These are phyloP conservation scores for Penicillium sp. DNA, from an alignment of 2,329 filamentous ascomycete genomes.

Conservation along the genomic window DNA sequence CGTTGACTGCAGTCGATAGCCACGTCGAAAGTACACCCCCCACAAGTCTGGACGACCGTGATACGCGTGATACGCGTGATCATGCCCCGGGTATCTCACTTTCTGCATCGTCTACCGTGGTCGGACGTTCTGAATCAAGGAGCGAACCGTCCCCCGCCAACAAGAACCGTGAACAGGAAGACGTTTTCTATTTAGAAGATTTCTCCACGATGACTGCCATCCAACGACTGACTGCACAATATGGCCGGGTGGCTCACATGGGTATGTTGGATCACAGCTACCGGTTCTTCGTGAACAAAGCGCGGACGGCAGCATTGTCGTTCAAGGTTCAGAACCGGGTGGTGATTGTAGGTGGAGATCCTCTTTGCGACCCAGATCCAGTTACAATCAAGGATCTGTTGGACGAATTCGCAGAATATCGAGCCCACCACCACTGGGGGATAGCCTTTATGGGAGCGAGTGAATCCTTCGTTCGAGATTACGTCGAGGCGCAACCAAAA, in stretches of 20 bases:
- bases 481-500: slow-evolving; percentile 25
- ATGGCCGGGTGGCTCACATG: slow-evolving; percentile 46
- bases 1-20: slow-evolving; percentile 8
- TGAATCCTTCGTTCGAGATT: slow-evolving; percentile 28
- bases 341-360: slow-evolving; percentile 43
- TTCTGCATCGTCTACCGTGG: neutral
- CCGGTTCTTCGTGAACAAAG: slow-evolving; percentile 41
- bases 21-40: slow-evolving; percentile 4
- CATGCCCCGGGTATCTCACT: neutral
- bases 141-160: neutral
- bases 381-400: slow-evolving; percentile 28
- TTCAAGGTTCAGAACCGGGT: slow-evolving; percentile 42
- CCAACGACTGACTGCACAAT: slow-evolving; percentile 30
- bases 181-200: slow-evolving; percentile 32
- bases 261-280: slow-evolving; percentile 46
- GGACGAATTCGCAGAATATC: slow-evolving; percentile 37
- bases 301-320: slow-evolving; percentile 36
- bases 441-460: slow-evolving; percentile 42
- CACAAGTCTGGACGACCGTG: slow-evolving; percentile 15
- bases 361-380: slow-evolving; percentile 33
- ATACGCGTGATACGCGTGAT: neutral
- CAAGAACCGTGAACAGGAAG: neutral
- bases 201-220: slow-evolving; percentile 34
- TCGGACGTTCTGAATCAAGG: neutral
- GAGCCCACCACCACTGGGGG: slow-evolving; percentile 30